phyloP scores from a whole-genome alignment of 1,139 yeast genomes.

The Yamadazyma taylorii region DNA sequence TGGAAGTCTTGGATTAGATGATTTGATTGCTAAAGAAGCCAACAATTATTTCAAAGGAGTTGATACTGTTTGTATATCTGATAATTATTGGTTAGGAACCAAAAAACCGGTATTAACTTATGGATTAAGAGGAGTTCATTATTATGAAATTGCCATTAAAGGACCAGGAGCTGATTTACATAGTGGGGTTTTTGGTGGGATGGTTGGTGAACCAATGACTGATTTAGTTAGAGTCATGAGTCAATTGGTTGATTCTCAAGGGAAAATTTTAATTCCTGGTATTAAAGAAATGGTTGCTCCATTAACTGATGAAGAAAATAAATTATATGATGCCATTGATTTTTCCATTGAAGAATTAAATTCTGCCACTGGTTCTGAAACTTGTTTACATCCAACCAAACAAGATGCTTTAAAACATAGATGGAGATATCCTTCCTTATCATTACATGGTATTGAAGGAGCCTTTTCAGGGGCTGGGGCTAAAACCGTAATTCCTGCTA shows the following conservation, averaged over 20 bases:
- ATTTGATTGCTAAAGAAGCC: constrained; percentile 77
- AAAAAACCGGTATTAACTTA: constrained; percentile 94
- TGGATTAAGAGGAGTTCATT: constrained; percentile 95
- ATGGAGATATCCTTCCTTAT: constrained; percentile 97
- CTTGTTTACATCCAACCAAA: constrained; percentile 74
- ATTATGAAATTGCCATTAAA: constrained; percentile 74
- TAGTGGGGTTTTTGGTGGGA: constrained; percentile 97
- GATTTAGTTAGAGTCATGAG: constrained; percentile 80
- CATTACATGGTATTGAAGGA: constrained; percentile 96
- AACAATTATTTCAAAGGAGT: constrained; percentile 76
- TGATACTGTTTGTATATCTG: constrained; percentile 94
- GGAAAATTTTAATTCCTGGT: constrained; percentile 85
- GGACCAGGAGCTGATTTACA: constrained; percentile 99
- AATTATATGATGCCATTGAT: constrained; percentile 81
- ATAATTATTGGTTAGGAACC: constrained; percentile 98
- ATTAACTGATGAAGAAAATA: constrained; percentile 74
- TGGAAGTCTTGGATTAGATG: constrained; percentile 91
- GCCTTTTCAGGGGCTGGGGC: constrained; percentile 96
- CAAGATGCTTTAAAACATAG: constrained; percentile 91
- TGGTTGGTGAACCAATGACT: constrained; percentile 96
- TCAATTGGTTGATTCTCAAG: constrained; percentile 74
- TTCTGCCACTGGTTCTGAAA: constrained; percentile 83
- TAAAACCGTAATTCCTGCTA: constrained; percentile 96
- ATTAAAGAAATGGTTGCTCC: constrained; percentile 94
- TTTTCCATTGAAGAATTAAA: constrained; percentile 83